Conservation (phyloP, 371 early-diverging fungal species). For the Circinella umbellata region DNA sequence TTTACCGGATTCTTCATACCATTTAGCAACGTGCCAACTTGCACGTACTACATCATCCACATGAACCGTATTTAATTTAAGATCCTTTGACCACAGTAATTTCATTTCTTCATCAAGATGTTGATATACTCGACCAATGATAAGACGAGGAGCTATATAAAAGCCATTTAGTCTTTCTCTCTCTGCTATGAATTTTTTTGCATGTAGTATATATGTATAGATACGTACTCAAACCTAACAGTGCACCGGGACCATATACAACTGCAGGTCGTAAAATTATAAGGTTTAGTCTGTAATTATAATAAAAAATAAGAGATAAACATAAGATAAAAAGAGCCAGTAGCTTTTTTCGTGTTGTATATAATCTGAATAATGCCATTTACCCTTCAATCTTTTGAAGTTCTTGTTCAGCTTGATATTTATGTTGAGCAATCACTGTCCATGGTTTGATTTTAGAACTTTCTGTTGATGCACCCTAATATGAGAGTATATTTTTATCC, state of each 20-base stretch:
- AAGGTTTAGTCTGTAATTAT: constrained; percentile 63
- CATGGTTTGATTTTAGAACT: constrained; percentile 80
- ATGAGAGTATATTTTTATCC: neutral
- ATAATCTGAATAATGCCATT: neutral
- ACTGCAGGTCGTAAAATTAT: constrained; percentile 90
- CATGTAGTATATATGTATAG: neutral
- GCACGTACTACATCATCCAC: constrained; percentile 85
- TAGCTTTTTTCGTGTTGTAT: no score
- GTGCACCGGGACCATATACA: constrained; percentile 87
- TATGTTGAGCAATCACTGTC: constrained; percentile 80
- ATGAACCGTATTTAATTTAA: constrained; percentile 93
- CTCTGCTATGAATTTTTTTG: neutral
- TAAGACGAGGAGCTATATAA: constrained; percentile 81
- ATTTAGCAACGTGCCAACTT: constrained; percentile 71
- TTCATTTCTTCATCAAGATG: constrained; percentile 86
- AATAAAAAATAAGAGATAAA: no score
- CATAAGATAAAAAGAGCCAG: neutral
- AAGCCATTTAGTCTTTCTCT: neutral
- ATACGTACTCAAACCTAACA: constrained; percentile 75
- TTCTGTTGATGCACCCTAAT: constrained; percentile 75
- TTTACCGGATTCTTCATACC: constrained; percentile 48
- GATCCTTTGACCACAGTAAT: constrained; percentile 87
- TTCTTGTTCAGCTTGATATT: constrained; percentile 83
- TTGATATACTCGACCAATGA: constrained; percentile 90
- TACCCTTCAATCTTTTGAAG: constrained; percentile 64